Percentiles rank a stretch among this genome's conserved stretches.
phyloP scores from a whole-genome alignment of 2,329 filamentous ascomycete species.

The Hymenoscyphus albidus region DNA sequence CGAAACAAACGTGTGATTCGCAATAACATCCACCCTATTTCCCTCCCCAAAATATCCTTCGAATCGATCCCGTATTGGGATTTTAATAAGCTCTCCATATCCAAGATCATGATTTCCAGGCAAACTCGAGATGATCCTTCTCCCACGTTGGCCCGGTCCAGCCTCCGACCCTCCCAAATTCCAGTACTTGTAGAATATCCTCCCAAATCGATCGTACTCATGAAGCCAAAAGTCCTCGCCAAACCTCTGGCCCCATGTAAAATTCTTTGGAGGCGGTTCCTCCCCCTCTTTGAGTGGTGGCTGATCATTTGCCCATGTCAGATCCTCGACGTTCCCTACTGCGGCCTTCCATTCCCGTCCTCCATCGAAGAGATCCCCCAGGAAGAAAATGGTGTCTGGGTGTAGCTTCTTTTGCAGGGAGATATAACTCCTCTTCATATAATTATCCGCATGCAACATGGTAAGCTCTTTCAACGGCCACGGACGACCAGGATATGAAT shows the following conservation, averaged over 20 bases:
- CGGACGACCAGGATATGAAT: conserved; percentile 68
- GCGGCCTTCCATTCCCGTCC: conserved; percentile 88
- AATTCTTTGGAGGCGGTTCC: no score
- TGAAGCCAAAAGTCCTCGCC: conserved; percentile 78
- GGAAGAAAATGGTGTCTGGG: conserved; percentile 86
- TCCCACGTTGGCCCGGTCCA: conserved; percentile 58
- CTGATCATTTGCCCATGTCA: conserved; percentile 50
- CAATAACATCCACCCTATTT: conserved; percentile 88
- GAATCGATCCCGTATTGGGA: conserved; percentile 77
- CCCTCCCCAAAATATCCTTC: conserved; percentile 83
- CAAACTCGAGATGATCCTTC: conserved; percentile 77
- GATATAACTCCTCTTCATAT: conserved; percentile 78
- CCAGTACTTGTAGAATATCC: conserved; percentile 75
- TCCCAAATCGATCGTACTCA: conserved; percentile 82
- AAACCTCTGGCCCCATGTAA: conserved; percentile 67
- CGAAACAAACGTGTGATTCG: conserved; percentile 93
- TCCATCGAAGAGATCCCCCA: conserved; percentile 93
- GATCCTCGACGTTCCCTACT: conserved; percentile 55
- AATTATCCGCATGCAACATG: conserved; percentile 78
- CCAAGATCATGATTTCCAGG: conserved; percentile 96
- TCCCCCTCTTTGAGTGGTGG: no score
- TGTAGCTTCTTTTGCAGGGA: conserved; percentile 69
- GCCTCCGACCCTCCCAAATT: conserved; percentile 52
- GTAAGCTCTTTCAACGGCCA: conserved; percentile 67
- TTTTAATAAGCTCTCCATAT: conserved; percentile 80